Conservation (phyloP, 306 rosid genomes). For the Pterocarpus santalinus region DNA sequence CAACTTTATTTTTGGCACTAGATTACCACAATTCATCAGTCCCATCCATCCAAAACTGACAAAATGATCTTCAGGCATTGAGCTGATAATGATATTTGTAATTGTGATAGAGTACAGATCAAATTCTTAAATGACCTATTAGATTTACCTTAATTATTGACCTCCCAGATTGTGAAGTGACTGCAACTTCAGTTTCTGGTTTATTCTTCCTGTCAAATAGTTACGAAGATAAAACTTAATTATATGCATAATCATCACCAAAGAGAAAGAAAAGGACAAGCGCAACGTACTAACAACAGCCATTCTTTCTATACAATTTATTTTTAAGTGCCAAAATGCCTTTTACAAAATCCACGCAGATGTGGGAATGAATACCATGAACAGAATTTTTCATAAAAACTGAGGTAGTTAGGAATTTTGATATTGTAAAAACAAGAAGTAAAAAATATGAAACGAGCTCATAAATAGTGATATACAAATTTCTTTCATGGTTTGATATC, state of each 20-base stretch:
- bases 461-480: conserved; percentile 44
- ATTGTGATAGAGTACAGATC: neutral
- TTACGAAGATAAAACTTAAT: neutral
- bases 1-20: conserved; percentile 8
- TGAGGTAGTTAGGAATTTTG: neutral
- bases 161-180: conserved; percentile 47
- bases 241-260: neutral
- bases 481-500: conserved; percentile 45
- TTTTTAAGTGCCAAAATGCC: conserved; percentile 27
- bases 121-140: conserved; percentile 3
- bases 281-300: conserved; percentile 23
- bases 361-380: no score
- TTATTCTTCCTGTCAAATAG: conserved; percentile 56
- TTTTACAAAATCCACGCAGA: neutral
- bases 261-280: conserved; percentile 8
- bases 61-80: conserved; percentile 20
- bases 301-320: neutral
- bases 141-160: conserved; percentile 70
- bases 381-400: neutral
- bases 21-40: neutral
- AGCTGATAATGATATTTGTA: conserved; percentile 9
- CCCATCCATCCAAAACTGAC: neutral
- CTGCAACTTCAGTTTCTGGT: conserved; percentile 52
- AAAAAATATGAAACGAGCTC: no score
- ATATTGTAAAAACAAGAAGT: neutral